Base-by-base conservation (phyloP, 1,139 yeast species). In the Candida smagusa region DNA sequence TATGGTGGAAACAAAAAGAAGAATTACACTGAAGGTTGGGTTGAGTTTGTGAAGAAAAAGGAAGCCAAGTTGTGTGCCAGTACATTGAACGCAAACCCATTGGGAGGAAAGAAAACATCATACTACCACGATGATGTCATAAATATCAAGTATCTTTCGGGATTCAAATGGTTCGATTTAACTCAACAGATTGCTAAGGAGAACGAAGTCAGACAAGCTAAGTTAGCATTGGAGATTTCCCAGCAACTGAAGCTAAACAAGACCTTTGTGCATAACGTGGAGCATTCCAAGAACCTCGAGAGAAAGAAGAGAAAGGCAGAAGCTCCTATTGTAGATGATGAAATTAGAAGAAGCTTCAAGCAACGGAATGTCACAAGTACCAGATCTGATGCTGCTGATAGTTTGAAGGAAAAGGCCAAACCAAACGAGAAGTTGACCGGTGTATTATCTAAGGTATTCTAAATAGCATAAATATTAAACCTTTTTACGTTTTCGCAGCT, bases 21-120 rank as follows among this genome's bases (percentile, higher is more conserved):
- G 55, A 84, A 77, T 60, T 94, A 77, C 56, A 86, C 85, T 12
- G 98, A 94, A 67, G 99, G 98, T 6, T 92, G 99, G 99, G 94
- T 87, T 6, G 99, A 92, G 61, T 94, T 87, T 62, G 66, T 74
- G 12, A 77, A 79, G 53, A 92, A 92, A 57, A 77, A 75, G 50
- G 86, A 89, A 52, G 98, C 98, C 1, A 92, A 92, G 58, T 61
- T 88, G 23, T 90, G 96, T 45, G 96, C 95, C 4, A 70, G 72
- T 6, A 84, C 97, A 0, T 65, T 94, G 50, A 94, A 92, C 56
- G 96, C 96, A 8, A 85, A 87, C 53, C 86, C 74, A 12, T 66
- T 92, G 30, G 98, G 98, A 23, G 98, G 98, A 23, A 88, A 83
- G 53, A 92, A 92, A 61, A 84, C 94, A 2, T 79, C 84, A n/a